Evolutionary conservation across 164 flowering plant genomes (phyloP).

Genomic region (Nymphaea thermarum): DNA sequence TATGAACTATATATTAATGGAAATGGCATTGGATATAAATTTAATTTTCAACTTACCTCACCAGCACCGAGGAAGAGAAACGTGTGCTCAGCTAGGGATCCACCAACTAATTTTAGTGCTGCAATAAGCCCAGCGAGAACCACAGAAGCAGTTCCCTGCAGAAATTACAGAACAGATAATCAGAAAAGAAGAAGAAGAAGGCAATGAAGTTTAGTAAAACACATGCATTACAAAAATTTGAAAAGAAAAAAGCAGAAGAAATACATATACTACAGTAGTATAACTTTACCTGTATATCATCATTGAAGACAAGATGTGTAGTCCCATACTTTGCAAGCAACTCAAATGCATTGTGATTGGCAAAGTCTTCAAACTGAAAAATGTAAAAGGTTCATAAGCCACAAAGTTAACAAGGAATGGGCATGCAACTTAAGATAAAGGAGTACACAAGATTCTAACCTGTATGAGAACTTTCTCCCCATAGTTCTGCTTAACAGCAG

Average conservation of each 20-base stretch:
- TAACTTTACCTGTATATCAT: conserved; percentile 70
- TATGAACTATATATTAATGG: background rate
- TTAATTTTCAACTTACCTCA: conserved; percentile 36
- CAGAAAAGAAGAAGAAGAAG: background rate
- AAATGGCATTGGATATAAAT: background rate
- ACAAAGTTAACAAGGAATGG: background rate
- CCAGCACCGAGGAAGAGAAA: conserved; percentile 91
- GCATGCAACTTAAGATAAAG: background rate
- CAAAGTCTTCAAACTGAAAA: conserved; percentile 83
- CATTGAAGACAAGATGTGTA: conserved; percentile 83
- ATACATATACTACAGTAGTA: background rate
- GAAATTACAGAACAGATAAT: background rate
- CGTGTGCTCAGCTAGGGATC: conserved; percentile 60
- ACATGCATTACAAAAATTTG: background rate
- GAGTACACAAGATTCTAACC: conserved; percentile 18
- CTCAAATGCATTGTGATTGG: conserved; percentile 84
- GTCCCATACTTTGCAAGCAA: conserved; percentile 53
- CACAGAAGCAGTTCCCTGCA: conserved; percentile 87
- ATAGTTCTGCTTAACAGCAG: conserved; percentile 67
- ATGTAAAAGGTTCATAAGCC: background rate
- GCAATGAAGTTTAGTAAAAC: too few species aligned
- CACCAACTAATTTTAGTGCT: conserved; percentile 52
- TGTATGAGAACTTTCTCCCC: conserved; percentile 78
- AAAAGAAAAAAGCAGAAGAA: background rate
- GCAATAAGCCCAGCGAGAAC: conserved; percentile 74